phyloP scores from a whole-genome alignment of 2,329 filamentous ascomycete species.

The Teratosphaeria destructans region DNA sequence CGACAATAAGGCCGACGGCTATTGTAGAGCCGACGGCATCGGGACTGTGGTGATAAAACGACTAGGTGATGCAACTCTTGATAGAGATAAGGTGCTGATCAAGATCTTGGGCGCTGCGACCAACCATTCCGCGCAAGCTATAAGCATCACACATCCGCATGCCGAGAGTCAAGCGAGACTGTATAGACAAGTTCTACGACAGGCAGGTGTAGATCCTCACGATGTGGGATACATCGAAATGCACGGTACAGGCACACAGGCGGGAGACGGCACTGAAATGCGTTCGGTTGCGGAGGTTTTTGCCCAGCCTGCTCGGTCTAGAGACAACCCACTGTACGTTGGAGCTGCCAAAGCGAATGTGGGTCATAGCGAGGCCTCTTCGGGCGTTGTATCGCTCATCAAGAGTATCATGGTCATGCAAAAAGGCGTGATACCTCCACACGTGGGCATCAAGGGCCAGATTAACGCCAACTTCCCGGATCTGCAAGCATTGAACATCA shows the following conservation, averaged over 20 bases:
- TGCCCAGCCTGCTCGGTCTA: constrained; percentile 5
- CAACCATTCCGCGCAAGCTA: constrained; percentile 19
- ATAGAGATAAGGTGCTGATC: constrained; percentile 22
- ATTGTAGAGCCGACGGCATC: constrained; percentile 20
- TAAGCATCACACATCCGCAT: constrained; percentile 21
- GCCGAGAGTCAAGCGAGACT: constrained; percentile 13
- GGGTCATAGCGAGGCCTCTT: constrained; percentile 20
- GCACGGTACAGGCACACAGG: constrained; percentile 27
- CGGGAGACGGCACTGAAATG: constrained; percentile 23
- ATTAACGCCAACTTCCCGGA: constrained; percentile 55
- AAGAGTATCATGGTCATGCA: constrained; percentile 58
- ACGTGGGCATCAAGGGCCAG: constrained; percentile 55
- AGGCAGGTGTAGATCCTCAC: constrained; percentile 12
- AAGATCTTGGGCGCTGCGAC: constrained; percentile 8
- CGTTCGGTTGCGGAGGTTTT: constrained; percentile 14
- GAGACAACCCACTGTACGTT: constrained; percentile 12
- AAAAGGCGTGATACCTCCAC: constrained; percentile 53
- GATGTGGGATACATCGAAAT: constrained; percentile 24
- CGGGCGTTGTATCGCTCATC: constrained; percentile 44
- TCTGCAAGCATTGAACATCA: constrained; percentile 46
- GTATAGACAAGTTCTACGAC: background rate
- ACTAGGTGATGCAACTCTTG: constrained; percentile 20
- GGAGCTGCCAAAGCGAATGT: constrained; percentile 21
- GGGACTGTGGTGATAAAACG: constrained; percentile 21
- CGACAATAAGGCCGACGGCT: constrained; percentile 14